Conservation (phyloP, 2,329 filamentous ascomycete species). For the Pseudogymnoascus sp. region DNA sequence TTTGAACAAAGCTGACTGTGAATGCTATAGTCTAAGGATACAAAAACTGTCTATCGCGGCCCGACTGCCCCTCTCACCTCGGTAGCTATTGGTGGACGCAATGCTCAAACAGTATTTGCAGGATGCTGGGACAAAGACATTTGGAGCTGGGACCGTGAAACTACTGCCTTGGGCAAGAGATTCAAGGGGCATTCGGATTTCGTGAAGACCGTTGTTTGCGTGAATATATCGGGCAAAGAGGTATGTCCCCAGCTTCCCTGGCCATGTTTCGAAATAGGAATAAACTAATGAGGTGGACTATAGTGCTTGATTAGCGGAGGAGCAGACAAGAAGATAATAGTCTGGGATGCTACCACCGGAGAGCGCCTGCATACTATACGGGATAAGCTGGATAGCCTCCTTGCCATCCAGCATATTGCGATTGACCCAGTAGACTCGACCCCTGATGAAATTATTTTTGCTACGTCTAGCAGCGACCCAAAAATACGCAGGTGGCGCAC, state of each 20-base stretch:
- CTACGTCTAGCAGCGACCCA: conserved; percentile 74
- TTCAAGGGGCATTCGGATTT: conserved; percentile 82
- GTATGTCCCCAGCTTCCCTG: conserved; percentile 22
- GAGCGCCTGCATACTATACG: conserved; percentile 67
- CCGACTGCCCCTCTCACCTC: conserved; percentile 75
- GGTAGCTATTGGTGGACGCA: conserved; percentile 54
- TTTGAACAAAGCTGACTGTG: not conserved
- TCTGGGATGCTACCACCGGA: conserved; percentile 70
- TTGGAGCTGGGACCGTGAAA: conserved; percentile 71
- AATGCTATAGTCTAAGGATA: conserved; percentile 33
- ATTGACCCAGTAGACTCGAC: conserved; percentile 59
- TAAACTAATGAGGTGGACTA: conserved; percentile 12
- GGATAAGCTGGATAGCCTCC: conserved; percentile 60
- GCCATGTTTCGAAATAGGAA: not conserved
- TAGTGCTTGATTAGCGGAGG: conserved; percentile 60
- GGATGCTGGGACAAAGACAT: conserved; percentile 93
- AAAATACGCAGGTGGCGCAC: conserved; percentile 73
- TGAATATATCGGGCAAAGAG: conserved; percentile 52
- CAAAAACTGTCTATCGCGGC: conserved; percentile 54
- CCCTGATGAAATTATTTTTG: conserved; percentile 47
- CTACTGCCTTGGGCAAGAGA: conserved; percentile 44
- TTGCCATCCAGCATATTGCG: conserved; percentile 71
- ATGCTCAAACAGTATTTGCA: conserved; percentile 60
- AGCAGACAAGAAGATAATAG: conserved; percentile 70
- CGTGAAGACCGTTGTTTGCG: conserved; percentile 69